phyloP scores from a whole-genome alignment of 345 rosid genomes.

The Euphorbia lathyris region DNA sequence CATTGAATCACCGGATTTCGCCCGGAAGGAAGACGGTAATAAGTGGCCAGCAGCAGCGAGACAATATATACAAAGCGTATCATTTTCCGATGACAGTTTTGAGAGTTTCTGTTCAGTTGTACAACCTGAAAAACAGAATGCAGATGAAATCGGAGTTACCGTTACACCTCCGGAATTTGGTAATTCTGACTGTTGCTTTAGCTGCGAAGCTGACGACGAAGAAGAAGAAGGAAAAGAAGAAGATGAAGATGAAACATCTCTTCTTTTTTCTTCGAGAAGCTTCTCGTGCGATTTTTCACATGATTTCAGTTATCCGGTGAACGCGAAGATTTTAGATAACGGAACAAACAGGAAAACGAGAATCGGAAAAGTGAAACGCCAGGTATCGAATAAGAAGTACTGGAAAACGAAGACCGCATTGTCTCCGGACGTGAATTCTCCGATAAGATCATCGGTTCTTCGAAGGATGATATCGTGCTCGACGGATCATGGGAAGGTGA shows the following conservation, averaged over 20 bases:
- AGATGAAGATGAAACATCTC: constrained; percentile 16
- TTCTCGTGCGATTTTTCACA: constrained; percentile 25
- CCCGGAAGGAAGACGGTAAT: constrained; percentile 1
- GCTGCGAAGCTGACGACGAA: constrained; percentile 3
- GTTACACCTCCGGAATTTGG: not conserved
- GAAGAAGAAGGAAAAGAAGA: not conserved
- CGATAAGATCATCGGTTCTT: constrained; percentile 13
- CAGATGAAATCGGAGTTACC: not conserved
- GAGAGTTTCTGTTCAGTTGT: not conserved
- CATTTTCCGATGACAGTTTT: constrained; percentile 13
- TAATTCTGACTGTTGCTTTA: constrained; percentile 9
- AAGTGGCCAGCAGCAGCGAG: not conserved
- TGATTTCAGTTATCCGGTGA: constrained; percentile 14
- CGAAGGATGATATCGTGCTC: constrained; percentile 12
- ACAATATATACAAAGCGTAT: not conserved
- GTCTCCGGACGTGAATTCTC: constrained; percentile 15
- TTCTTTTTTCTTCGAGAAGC: constrained; percentile 27
- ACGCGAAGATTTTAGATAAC: not conserved
- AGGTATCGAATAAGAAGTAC: too few species aligned
- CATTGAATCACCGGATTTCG: constrained; percentile 8
- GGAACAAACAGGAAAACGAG: constrained; percentile 4
- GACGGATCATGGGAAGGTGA: constrained; percentile 27
- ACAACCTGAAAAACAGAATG: not conserved
- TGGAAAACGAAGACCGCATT: constrained; percentile 12
- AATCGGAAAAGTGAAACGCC: not conserved